Evolutionary conservation across 31 red algal species (phyloP).

Genomic region (Endocladia muricata): DNA sequence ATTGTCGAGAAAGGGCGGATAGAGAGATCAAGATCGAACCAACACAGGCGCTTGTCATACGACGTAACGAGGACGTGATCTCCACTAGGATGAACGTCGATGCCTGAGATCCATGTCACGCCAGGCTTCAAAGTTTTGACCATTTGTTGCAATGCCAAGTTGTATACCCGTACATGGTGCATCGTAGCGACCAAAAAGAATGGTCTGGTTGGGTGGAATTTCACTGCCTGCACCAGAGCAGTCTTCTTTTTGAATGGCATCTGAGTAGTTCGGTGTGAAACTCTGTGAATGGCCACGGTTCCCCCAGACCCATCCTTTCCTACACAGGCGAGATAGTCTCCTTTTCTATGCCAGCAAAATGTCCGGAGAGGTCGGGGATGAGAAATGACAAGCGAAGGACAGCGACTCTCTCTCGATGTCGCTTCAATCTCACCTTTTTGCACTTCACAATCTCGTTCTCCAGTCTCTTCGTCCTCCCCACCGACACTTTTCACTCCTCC

Average conservation of each 20-base stretch:
- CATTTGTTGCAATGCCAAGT: conserved; percentile 56
- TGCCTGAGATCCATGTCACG: conserved; percentile 76
- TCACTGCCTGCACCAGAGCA: conserved; percentile 48
- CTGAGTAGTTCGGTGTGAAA: conserved; percentile 64
- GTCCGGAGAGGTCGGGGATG: conserved; percentile 35
- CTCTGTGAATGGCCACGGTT: conserved; percentile 67
- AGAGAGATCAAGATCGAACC: conserved; percentile 89
- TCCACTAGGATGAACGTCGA: conserved; percentile 88
- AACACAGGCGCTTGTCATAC: conserved; percentile 78
- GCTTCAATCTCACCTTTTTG: too few species aligned
- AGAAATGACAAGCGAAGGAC: conserved; percentile 26
- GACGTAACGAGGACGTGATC: conserved; percentile 84
- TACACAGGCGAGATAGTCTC: conserved; percentile 78
- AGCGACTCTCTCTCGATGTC: conserved; percentile 4
- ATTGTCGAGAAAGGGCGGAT: conserved; percentile 71
- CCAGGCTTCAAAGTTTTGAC: conserved; percentile 80
- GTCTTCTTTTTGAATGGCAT: conserved; percentile 66
- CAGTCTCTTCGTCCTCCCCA: conserved; percentile 6
- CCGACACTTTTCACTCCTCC: not conserved
- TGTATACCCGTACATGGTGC: conserved; percentile 87
- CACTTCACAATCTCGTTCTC: not conserved
- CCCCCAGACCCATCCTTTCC: conserved; percentile 59
- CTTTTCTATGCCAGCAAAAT: conserved; percentile 70
- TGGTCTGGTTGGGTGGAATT: conserved; percentile 88
- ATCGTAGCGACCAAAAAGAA: conserved; percentile 85